These are phyloP conservation scores for Hepatocystis sp. DNA, from an alignment of 169 alveolate genomes.

Conservation along the genomic window DNA sequence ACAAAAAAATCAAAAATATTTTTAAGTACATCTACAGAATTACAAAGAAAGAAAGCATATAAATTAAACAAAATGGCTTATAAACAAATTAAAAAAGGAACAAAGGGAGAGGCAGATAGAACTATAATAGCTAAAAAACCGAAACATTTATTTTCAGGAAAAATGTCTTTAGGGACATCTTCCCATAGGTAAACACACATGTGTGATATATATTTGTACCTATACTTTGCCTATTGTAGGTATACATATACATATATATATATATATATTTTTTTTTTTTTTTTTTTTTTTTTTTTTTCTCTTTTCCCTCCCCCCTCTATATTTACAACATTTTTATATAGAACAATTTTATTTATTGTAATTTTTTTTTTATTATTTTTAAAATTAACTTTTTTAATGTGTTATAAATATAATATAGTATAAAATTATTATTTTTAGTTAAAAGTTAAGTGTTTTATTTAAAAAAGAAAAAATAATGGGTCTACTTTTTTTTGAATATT, in stretches of 20 bases:
- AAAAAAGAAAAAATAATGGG: no score
- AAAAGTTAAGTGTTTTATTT: no score
- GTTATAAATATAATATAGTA: no score
- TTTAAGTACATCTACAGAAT: conserved; percentile 58
- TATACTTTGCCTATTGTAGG: conserved; percentile 94
- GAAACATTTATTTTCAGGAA: conserved; percentile 97
- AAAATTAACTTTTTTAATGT: no score
- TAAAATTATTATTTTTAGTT: no score
- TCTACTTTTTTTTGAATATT: no score
- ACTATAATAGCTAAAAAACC: conserved; percentile 91
- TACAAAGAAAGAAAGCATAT: conserved; percentile 78
- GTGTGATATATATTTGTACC: no score
- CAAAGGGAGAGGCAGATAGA: conserved; percentile 94
- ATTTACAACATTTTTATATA: background rate
- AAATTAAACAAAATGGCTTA: conserved; percentile 79
- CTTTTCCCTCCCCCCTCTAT: background rate
- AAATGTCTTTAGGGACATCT: conserved; percentile 95
- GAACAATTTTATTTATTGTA: no score
- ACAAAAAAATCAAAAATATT: conserved; percentile 39
- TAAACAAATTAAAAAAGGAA: conserved; percentile 86
- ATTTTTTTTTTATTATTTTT: no score
- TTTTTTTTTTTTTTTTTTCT: no score
- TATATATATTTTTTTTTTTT: no score
- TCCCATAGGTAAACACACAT: conserved; percentile 89
- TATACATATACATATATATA: conserved; percentile 55